Evolutionary conservation across 306 rosid species (phyloP), one percentile per base, ranked within the genome.

Genomic region (Sechiopsis laciniata): DNA sequence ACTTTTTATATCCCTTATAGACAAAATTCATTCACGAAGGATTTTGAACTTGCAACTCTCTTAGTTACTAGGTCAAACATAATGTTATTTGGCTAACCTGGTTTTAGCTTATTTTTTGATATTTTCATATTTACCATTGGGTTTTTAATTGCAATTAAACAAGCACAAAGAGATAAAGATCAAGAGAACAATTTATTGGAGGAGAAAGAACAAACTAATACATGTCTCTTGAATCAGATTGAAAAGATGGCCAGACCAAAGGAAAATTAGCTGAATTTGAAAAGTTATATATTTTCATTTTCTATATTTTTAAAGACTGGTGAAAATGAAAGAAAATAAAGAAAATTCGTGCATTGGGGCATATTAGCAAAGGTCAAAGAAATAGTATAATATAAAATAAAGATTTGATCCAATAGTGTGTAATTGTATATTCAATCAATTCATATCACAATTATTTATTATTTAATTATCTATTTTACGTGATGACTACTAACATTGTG

Each of bases 301-400:
- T 60, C 13, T 60, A 13, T 12, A 24, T 26, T 21, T 60, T 29
- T 29, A 13, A 7, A 32, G 68, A 5, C 7, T 0, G 19, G 15
- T 61, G 46, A 62, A 62, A 64, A 37, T 7, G 29, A 65, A 64
- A 35, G 46, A 62, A 62, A 64, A 37, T 7, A 14, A 65, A 19
- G 50, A 17, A 66, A 42, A 42, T 17, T 45, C n/a, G 5, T 19
- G 3, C 45, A 35, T 37, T 40, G 50, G 71, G 22, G n/a, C 55
- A 42, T 10, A 48, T 22, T 66, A 54, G 72, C 72, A 66, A 65
- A 65, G 55, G 55, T 66, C 72, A 66, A 66, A 66, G 35, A 66
- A 66, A 45, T 40, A 45, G 17, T 65, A n/a, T 11, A 35, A 9
- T 35, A n/a, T 4, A 58, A 22, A 58, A 58, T 8, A 58, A 20